Evolutionary conservation across 179 eudicot species (phyloP), one percentile per base, ranked within the genome.

Genomic region (Monotropa hypopitys): DNA sequence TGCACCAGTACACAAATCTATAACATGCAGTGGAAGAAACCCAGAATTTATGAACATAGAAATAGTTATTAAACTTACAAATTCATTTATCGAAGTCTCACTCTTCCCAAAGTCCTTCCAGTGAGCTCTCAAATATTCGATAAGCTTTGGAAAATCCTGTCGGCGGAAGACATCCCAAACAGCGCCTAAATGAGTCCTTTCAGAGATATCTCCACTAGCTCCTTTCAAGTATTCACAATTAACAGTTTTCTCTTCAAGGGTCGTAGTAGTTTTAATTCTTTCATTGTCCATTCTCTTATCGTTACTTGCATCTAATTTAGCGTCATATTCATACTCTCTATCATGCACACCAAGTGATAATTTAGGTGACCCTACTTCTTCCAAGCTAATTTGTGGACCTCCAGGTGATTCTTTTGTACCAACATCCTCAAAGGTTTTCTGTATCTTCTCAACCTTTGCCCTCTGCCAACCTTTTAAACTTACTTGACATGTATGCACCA

Each of bases 151-250:
- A 80, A 85, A 87, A 85, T 95, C 99, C 84, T 90, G 85, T 59
- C 91, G 88, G 26, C 91, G 93, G 76, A 95, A 95, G 79, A 95
- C 90, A 83, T 95, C 98, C 99, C 99, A 95, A 72, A 81, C 74
- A 67, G 92, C 92, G 79, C 97, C 99, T 59, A 89, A 87, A 78
- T 65, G 35, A 80, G 80, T 68, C 59, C 77, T 78, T 74, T 79
- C 81, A 32, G 67, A 79, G 23, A 66, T 45, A 10, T 81, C 78
- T 61, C 77, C 87, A 51, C 65, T 51, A 42, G 77, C 78, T 54
- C n/a, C 50, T 45, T 82, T 83, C 84, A 84, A 85, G 78, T 83
- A 83, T 65, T 83, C 88, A 81, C 81, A 82, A 79, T 75, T 81
- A 63, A 65, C 38, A 40, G 20, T 42, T 79, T 79, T 78, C 72